Percentiles rank a stretch among this genome's conserved stretches.
phyloP scores from a whole-genome alignment of 169 alveolate species.

The Cryptosporidium baileyi region DNA sequence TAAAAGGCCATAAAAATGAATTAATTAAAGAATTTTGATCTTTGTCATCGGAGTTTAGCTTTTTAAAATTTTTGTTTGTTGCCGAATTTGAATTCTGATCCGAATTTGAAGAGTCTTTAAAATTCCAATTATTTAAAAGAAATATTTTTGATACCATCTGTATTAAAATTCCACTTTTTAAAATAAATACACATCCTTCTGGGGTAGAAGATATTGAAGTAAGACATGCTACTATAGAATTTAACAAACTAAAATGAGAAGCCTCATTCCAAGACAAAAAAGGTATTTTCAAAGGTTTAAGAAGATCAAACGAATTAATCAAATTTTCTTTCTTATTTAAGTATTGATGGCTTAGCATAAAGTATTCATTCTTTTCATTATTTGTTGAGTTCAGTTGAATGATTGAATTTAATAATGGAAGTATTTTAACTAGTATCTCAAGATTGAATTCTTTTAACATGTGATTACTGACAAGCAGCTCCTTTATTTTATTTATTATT shows the following conservation, averaged over 20 bases:
- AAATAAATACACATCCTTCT: slow-evolving; percentile 21
- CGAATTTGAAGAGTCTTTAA: not conserved
- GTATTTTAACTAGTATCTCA: not conserved
- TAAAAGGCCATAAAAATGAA: slow-evolving; percentile 14
- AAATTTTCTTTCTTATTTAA: not conserved
- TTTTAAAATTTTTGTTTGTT: not conserved
- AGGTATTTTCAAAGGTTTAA: slow-evolving; percentile 34
- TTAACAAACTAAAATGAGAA: not conserved
- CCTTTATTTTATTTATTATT: slow-evolving; percentile 43
- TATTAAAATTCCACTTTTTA: slow-evolving; percentile 27
- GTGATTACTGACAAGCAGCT: not conserved
- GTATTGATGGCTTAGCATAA: not conserved
- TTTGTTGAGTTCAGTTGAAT: not conserved
- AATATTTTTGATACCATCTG: not conserved
- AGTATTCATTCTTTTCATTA: slow-evolving; percentile 10
- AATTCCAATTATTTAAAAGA: not conserved
- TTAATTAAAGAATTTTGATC: not conserved
- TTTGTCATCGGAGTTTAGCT: not conserved
- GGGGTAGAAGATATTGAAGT: slow-evolving; percentile 28
- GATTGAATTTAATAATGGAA: slow-evolving; percentile 28
- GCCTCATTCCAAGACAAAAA: slow-evolving; percentile 35
- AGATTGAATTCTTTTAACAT: not conserved
- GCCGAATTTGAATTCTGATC: not conserved
- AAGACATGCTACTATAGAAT: slow-evolving; percentile 20
- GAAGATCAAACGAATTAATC: not conserved